Evolutionary conservation across 345 rosid species (phyloP).

Genomic region (Rubroshorea leprosula): DNA sequence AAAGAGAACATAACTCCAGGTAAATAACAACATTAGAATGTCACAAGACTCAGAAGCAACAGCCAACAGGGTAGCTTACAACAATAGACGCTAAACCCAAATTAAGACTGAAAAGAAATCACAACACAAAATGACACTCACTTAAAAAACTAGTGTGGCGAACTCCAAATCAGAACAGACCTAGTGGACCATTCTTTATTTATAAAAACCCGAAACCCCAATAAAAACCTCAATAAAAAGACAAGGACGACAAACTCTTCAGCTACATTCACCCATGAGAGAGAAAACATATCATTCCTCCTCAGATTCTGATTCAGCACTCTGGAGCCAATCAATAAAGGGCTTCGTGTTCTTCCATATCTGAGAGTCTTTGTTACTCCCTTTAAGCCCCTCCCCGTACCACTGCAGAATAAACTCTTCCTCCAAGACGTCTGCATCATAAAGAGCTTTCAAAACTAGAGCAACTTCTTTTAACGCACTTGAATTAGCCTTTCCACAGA

Average conservation of each 20-base stretch:
- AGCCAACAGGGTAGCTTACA: no score
- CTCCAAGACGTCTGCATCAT: conserved; percentile 57
- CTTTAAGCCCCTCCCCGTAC: conserved; percentile 40
- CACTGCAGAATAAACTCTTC: conserved; percentile 49
- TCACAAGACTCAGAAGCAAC: no score
- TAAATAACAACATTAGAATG: no score
- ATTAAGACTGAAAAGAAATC: not conserved
- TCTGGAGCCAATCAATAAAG: conserved; percentile 65
- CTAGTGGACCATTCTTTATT: not conserved
- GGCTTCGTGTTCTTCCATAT: conserved; percentile 52
- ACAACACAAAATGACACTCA: conserved; percentile 7
- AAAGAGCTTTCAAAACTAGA: conserved; percentile 52
- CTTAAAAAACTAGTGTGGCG: not conserved
- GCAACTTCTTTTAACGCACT: conserved; percentile 46
- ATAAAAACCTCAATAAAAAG: not conserved
- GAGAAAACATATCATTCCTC: conserved; percentile 32
- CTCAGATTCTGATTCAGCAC: conserved; percentile 71
- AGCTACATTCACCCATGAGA: conserved; percentile 2
- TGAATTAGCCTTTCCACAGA: conserved; percentile 25
- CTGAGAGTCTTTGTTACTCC: conserved; percentile 28
- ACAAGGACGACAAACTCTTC: not conserved
- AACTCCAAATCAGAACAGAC: not conserved
- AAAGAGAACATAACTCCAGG: no score
- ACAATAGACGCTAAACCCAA: no score
- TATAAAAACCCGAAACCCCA: not conserved